Base-by-base conservation (phyloP, 2,329 filamentous ascomycete species). In the Cladobotryum protrusum region DNA sequence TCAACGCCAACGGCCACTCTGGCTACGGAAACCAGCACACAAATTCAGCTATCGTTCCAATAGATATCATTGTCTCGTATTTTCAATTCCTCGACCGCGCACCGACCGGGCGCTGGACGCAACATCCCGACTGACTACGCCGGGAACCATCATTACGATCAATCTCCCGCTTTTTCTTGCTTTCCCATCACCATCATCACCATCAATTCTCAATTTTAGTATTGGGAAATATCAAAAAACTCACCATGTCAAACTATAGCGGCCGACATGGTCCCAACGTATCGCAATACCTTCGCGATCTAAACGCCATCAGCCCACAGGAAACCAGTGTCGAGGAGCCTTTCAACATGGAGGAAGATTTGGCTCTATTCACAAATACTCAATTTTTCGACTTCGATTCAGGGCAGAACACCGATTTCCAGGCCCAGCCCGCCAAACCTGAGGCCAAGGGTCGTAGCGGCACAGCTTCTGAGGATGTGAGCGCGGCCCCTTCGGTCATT, bases 181-280 rank as follows among this genome's bases (percentile, higher is more conserved):
- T 29, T 9, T 29, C 11, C 24, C 24, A 29, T 29, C 24, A 9
- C 24, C 24, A 29, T 29, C 24, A 29, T 29, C 24, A 8, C 2
- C 24, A 29, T 29, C 6, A 29, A 5, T 29, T 29, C 11, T 6
- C 7, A 29, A 4, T 29, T 8, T 29, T 9, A 29, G 6, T 5
- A 29, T 29, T 29, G 6, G 11, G 24, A 29, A 29, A 8, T 8
- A 29, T 29, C 24, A 43, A 20, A 15, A 45, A 13, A 43, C 12
- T 33, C 55, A 58, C 50, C 52, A 90, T 90, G 86, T 82, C 87
- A 67, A 79, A 75, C 66, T 90, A 83, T 78, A 83, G 79, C 69
- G 85, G 84, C 63, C 86, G 89, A 55, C 83, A 86, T 64, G 87
- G 81, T 60, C 86, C 88, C 63, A 95, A 95, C 68, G 87, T 96